phyloP scores from a whole-genome alignment of 23 red algal genomes.

The Gracilaria gracilis region DNA sequence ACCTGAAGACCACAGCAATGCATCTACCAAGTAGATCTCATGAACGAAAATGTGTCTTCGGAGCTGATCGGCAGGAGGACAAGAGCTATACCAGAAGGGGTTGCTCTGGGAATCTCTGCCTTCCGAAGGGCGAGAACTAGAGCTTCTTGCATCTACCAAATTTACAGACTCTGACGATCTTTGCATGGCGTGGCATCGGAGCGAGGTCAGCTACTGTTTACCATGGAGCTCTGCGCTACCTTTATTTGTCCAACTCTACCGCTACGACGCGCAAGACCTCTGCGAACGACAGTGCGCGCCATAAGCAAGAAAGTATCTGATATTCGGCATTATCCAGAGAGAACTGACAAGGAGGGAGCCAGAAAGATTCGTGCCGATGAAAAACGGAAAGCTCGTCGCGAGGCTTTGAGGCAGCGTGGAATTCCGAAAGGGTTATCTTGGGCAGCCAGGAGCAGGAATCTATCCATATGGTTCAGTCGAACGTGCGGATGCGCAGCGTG shows the following conservation, averaged over 20 bases:
- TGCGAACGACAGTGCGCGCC: neutral
- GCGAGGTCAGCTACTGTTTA: neutral
- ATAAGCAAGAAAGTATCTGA: conserved; percentile 30
- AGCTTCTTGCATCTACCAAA: neutral
- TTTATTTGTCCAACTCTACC: conserved; percentile 9
- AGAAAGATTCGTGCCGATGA: conserved; percentile 27
- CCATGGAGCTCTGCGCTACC: neutral
- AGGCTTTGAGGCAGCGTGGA: neutral
- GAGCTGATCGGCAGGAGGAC: too few relatives aligned
- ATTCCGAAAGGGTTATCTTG: conserved; percentile 41
- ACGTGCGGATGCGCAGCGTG: conserved; percentile 45
- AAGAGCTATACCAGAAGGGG: too few relatives aligned
- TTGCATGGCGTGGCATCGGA: neutral
- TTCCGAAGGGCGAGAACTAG: too few relatives aligned
- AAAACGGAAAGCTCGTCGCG: conserved; percentile 19
- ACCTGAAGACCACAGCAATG: too few relatives aligned
- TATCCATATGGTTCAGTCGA: conserved; percentile 43
- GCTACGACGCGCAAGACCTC: neutral
- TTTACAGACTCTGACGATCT: neutral
- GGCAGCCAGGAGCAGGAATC: conserved; percentile 45
- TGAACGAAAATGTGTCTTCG: too few relatives aligned
- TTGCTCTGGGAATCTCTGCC: too few relatives aligned
- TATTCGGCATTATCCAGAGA: conserved; percentile 38
- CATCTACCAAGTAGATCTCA: too few relatives aligned
- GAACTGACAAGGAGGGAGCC: conserved; percentile 49